These are phyloP conservation scores for Kregervanrija delftensis DNA, from an alignment of 805 yeast species.

Conservation along the genomic window DNA sequence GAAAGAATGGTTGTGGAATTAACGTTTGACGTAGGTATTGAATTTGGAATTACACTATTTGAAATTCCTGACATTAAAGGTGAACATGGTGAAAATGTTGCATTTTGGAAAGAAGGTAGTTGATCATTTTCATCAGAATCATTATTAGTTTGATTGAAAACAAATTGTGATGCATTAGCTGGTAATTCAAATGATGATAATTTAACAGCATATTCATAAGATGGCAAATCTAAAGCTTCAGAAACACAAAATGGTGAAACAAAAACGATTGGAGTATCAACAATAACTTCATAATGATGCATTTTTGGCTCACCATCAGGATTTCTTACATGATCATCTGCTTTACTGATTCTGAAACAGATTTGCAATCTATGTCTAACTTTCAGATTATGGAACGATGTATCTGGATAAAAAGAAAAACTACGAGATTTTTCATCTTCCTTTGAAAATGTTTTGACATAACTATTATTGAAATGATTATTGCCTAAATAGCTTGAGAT, in stretches of 20 bases:
- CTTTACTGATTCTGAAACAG: constrained; percentile 59
- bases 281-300: constrained; percentile 75
- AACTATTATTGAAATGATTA: neutral
- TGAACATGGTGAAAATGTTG: constrained; percentile 42
- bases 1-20: constrained; percentile 24
- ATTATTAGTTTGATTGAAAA: constrained; percentile 7
- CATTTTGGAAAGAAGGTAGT: constrained; percentile 64
- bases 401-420: constrained; percentile 49
- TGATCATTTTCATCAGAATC: constrained; percentile 13
- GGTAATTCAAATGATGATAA: constrained; percentile 13
- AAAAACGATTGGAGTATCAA: constrained; percentile 65
- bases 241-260: constrained; percentile 35
- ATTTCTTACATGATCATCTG: constrained; percentile 36
- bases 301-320: constrained; percentile 33
- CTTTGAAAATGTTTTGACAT: constrained; percentile 5
- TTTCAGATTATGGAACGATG: constrained; percentile 54
- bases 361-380: constrained; percentile 65
- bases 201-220: constrained; percentile 30
- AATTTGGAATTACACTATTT: constrained; percentile 24
- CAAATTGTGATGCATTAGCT: constrained; percentile 6
- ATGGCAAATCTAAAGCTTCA: constrained; percentile 31
- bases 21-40: constrained; percentile 19
- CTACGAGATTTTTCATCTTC: constrained; percentile 14
- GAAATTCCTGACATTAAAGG: constrained; percentile 36
- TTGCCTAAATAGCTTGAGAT: constrained; percentile 2